A percentile compares a stretch with the other conserved stretches of the same genome.
Conservation (phyloP, 257 asterid genomes). For the Paulownia fortunei region DNA sequence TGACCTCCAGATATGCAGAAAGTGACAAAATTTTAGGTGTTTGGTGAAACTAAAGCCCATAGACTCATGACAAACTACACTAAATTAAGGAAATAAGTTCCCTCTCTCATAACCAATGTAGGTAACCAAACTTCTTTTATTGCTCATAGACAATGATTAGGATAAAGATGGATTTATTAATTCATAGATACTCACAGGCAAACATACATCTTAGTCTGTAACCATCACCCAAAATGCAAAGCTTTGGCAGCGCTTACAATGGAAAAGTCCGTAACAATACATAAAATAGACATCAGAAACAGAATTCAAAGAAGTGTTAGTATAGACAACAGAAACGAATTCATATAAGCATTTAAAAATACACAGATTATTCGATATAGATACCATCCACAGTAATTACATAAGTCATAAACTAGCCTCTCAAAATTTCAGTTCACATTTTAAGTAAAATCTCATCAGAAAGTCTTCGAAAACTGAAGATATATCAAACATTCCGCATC, state of each 20-base stretch:
- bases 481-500: neutral
- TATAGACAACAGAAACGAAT: neutral
- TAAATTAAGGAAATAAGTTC: too few species aligned
- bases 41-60: neutral
- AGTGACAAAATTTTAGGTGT: neutral
- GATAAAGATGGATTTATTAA: neutral
- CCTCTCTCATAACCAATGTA: conserved; percentile 3
- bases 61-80: neutral
- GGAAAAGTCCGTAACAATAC: neutral
- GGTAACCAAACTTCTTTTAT: conserved; percentile 4
- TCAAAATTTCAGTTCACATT: neutral
- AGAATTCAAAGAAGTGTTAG: neutral
- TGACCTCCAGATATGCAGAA: neutral
- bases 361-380: neutral
- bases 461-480: neutral
- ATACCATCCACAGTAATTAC: neutral
- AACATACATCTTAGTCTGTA: neutral
- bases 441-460: neutral
- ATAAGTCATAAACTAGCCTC: conserved; percentile 16
- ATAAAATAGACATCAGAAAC: neutral
- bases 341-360: neutral
- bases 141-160: neutral
- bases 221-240: conserved; percentile 10
- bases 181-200: neutral
- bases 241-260: neutral